These are phyloP conservation scores for Geotrichum ghanense DNA, from an alignment of 805 yeast genomes.

Conservation along the genomic window DNA sequence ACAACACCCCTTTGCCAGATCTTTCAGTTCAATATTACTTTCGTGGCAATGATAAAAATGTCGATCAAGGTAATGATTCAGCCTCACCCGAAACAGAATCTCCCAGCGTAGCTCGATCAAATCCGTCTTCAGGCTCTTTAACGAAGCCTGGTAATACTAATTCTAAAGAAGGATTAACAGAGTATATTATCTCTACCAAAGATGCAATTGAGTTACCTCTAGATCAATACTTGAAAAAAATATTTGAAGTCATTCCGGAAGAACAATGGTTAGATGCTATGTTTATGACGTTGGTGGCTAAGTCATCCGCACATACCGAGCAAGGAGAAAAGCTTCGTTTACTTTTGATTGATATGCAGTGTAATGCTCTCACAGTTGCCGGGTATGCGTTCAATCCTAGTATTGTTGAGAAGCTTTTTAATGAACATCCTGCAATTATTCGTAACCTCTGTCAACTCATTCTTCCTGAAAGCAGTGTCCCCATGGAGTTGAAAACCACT, in stretches of 20 bases:
- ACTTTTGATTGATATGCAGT: constrained; percentile 49
- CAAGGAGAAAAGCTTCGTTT: constrained; percentile 47
- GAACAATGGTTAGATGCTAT: constrained; percentile 56
- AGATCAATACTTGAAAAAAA: constrained; percentile 14
- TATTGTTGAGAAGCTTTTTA: constrained; percentile 53
- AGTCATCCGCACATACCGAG: constrained; percentile 49
- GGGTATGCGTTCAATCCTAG: constrained; percentile 46
- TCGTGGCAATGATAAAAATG: background rate
- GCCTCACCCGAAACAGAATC: constrained; percentile 1
- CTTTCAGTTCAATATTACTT: constrained; percentile 20
- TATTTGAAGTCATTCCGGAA: constrained; percentile 33
- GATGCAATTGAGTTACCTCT: constrained; percentile 37
- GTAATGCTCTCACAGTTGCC: constrained; percentile 54
- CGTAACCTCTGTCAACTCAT: constrained; percentile 60
- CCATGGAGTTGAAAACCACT: constrained; percentile 42
- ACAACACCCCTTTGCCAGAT: constrained; percentile 13
- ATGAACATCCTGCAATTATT: constrained; percentile 59
- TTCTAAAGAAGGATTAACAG: constrained; percentile 33
- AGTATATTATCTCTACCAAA: constrained; percentile 42
- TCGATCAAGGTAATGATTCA: background rate
- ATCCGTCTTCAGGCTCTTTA: constrained; percentile 1
- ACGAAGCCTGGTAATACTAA: constrained; percentile 1
- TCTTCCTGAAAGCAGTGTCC: constrained; percentile 46
- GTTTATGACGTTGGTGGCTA: constrained; percentile 50
- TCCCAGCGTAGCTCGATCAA: background rate